These are phyloP conservation scores for Cryptococcus hybrid DNA, from an alignment of 1,284 basidiomycete genomes.

Conservation along the genomic window DNA sequence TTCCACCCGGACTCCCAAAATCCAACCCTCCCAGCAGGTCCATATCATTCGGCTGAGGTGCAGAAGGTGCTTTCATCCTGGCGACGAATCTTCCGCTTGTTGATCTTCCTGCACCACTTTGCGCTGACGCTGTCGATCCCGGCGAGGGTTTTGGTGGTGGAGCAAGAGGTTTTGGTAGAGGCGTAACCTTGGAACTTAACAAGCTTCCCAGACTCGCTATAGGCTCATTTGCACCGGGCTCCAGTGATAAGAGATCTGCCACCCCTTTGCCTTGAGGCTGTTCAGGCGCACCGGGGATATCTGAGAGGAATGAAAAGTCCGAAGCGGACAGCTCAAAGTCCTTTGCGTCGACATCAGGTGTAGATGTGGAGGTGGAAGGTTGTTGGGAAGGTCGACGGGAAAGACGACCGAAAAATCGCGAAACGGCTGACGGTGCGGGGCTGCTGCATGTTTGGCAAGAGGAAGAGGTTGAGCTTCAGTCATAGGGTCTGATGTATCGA, in stretches of 20 bases:
- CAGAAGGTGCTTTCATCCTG: conserved; percentile 17
- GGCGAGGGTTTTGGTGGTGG: conserved; percentile 16
- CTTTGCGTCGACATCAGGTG: conserved; percentile 16
- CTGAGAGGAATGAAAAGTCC: conserved; percentile 48
- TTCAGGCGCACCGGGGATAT: conserved; percentile 42
- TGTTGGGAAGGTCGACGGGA: conserved; percentile 20
- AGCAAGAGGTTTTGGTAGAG: conserved; percentile 35
- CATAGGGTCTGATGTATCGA: conserved; percentile 3
- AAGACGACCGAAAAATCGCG: conserved; percentile 45
- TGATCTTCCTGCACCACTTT: conserved; percentile 7
- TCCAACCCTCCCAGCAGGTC: conserved; percentile 41
- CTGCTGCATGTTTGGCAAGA: conserved; percentile 1
- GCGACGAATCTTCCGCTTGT: conserved; percentile 22
- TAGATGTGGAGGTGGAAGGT: conserved; percentile 2
- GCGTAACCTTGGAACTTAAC: conserved; percentile 21
- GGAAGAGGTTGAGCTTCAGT: not conserved
- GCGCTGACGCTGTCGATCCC: too few relatives aligned
- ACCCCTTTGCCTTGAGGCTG: conserved; percentile 22
- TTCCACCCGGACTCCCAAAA: conserved; percentile 16
- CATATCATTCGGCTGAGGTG: conserved; percentile 18
- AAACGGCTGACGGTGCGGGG: conserved; percentile 38
- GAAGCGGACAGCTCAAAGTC: conserved; percentile 45
- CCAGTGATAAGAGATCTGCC: conserved; percentile 39
- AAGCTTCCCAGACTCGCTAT: conserved; percentile 35
- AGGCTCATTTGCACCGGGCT: conserved; percentile 19